phyloP scores from a whole-genome alignment of 305 asterid genomes.

The Salvia sclarea region DNA sequence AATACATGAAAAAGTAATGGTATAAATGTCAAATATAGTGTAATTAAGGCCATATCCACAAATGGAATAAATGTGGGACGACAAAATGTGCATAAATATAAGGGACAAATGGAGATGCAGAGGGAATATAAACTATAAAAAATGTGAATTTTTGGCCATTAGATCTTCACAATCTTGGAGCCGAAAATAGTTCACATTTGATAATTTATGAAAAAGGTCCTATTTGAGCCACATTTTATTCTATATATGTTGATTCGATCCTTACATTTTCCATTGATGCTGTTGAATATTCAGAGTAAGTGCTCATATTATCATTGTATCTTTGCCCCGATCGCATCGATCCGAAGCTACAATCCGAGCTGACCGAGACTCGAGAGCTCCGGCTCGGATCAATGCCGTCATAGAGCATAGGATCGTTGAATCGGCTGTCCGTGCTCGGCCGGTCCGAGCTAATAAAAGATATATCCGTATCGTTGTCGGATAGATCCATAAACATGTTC shows the following conservation, averaged over 20 bases:
- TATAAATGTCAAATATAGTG: too few species aligned
- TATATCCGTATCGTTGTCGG: conserved; percentile 71
- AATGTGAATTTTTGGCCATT: too few species aligned
- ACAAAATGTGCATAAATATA: too few species aligned
- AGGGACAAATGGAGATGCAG: too few species aligned
- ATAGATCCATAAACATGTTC: conserved; percentile 49
- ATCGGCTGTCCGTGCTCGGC: conserved; percentile 71
- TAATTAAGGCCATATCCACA: too few species aligned
- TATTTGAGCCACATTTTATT: too few species aligned
- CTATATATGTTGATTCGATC: background rate
- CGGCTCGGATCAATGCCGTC: conserved; percentile 57
- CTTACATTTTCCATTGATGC: conserved; percentile 69
- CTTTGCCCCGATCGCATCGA: conserved; percentile 52
- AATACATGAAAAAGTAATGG: too few species aligned
- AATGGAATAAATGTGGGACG: too few species aligned
- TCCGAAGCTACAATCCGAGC: conserved; percentile 75
- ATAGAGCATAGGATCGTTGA: conserved; percentile 43
- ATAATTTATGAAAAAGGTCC: too few species aligned
- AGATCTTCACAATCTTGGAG: too few species aligned
- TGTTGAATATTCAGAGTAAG: conserved; percentile 53
- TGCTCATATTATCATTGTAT: conserved; percentile 49
- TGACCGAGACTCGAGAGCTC: conserved; percentile 56
- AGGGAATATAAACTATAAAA: too few species aligned
- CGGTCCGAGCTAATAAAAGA: conserved; percentile 80
- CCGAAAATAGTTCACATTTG: too few species aligned